phyloP scores from a whole-genome alignment of 352 stramenopile species.

The Pythium sp. region DNA sequence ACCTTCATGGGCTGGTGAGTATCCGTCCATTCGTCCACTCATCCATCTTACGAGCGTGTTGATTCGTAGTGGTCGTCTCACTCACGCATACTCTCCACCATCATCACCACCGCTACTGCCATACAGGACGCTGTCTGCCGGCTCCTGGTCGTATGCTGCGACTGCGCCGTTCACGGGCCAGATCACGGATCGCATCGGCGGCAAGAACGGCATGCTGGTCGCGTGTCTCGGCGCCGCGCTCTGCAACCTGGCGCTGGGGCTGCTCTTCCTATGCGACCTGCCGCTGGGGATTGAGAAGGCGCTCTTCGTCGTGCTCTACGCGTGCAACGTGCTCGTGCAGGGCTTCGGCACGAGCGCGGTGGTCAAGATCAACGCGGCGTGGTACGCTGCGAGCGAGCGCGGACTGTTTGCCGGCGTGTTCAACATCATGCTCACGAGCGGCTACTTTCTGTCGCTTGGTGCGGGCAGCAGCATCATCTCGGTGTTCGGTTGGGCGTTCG shows the following conservation, averaged over 20 bases:
- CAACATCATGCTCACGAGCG: conserved; percentile 77
- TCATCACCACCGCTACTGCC: too few relatives aligned
- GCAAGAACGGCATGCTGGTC: conserved; percentile 69
- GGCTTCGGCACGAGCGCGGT: conserved; percentile 77
- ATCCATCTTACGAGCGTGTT: neutral
- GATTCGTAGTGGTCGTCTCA: neutral
- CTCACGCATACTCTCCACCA: conserved; percentile 1
- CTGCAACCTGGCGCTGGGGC: conserved; percentile 58
- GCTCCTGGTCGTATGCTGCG: conserved; percentile 68
- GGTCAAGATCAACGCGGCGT: conserved; percentile 84
- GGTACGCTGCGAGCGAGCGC: conserved; percentile 62
- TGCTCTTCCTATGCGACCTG: conserved; percentile 47
- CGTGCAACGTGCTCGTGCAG: conserved; percentile 65
- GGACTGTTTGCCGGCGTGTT: conserved; percentile 71
- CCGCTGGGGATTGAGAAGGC: conserved; percentile 29
- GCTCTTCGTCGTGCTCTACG: conserved; percentile 63
- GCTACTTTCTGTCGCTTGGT: conserved; percentile 71
- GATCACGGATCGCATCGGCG: conserved; percentile 69
- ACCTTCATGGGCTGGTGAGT: conserved; percentile 73
- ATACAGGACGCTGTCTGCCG: conserved; percentile 57
- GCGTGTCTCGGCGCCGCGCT: conserved; percentile 57
- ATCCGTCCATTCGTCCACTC: neutral
- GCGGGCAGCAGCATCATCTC: conserved; percentile 62
- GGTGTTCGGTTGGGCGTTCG: conserved; percentile 59
- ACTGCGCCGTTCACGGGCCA: conserved; percentile 69